Evolutionary conservation across 768 basidiomycete species (phyloP).

Genomic region (Pholiota microspora): DNA sequence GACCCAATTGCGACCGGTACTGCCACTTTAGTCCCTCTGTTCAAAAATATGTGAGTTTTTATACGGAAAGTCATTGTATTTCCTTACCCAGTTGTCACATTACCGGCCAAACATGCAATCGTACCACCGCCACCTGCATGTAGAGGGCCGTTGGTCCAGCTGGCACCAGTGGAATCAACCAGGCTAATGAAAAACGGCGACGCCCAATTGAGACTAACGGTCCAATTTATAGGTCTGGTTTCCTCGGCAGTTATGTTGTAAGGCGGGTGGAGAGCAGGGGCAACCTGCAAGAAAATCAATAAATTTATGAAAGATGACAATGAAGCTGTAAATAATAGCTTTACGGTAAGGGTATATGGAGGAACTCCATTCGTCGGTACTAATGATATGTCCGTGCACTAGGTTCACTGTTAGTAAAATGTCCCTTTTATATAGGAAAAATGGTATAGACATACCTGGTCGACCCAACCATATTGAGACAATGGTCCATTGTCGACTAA

Average conservation of each 20-base stretch:
- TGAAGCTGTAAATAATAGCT: too few species aligned
- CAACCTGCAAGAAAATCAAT: too few species aligned
- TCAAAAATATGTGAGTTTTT: too few species aligned
- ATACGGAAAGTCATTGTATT: conserved; percentile 6
- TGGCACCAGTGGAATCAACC: conserved; percentile 45
- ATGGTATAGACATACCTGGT: conserved; percentile 37
- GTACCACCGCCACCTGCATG: conserved; percentile 51
- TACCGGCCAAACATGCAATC: conserved; percentile 40
- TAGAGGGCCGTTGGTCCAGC: conserved; percentile 58
- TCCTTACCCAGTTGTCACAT: conserved; percentile 20
- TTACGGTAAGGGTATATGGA: conserved; percentile 56
- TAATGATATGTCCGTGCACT: conserved; percentile 60
- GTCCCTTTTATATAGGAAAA: too few species aligned
- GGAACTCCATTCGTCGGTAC: conserved; percentile 55
- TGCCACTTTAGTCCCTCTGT: conserved; percentile 14
- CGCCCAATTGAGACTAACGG: conserved; percentile 50
- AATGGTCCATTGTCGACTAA: conserved; percentile 45
- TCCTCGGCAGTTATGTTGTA: conserved; percentile 49
- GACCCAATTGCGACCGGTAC: conserved; percentile 31
- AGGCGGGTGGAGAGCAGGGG: conserved; percentile 60
- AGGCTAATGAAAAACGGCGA: conserved; percentile 57
- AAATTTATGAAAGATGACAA: too few species aligned
- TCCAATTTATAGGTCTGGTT: conserved; percentile 53
- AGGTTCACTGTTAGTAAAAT: not conserved
- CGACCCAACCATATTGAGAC: conserved; percentile 59